Base-by-base conservation (phyloP, 139 green algal species). In the Penium margaritaceum region DNA sequence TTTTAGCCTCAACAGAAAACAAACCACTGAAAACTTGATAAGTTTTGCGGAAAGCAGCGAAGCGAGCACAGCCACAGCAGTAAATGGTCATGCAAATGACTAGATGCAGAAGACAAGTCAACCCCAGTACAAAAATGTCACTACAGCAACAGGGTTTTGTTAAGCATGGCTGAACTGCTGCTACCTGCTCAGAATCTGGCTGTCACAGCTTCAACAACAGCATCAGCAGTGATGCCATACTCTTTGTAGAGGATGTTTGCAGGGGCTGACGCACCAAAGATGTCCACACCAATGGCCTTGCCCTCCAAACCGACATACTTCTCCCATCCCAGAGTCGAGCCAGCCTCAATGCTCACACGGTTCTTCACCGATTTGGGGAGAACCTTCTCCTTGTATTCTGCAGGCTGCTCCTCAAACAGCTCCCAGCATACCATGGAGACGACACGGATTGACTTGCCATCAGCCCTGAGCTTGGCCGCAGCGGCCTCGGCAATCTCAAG, bases 381-480 rank as follows among this genome's bases (percentile, higher is more conserved):
- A 19, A 88, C 71, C 14, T 47, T 76, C 43, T 84, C 71, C 81
- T 82, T 78, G 83, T 87, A 87, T 70, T 87, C 81, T 30, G 81
- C 63, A 4, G 53, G 54, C 89, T 97, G 92, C 86, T 95, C 87
- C 47, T 96, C 94, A 63, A 95, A 99, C 46, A 97, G 86, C 88
- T 99, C 94, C 89, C 87, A 95, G 88, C 88, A 95, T 35, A 87
- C 82, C 82, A 98, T 91, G 66, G 93, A 98, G 64, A 98, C 94
- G 1, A 97, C 92, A 63, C 91, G 90, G 41, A 86, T 84, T 83
- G 91, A 94, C 83, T 90, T 92, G 85, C 89, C 91, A 75, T 95
- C 88, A 47, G 67, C 85, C 74, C 90, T 85, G 46, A 96, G 78
- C 63, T 87, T 74, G 84, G 91, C 75, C 27, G 86, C 93, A 1